Conservation (phyloP, 768 basidiomycete species). For the Mycena vulgaris region DNA sequence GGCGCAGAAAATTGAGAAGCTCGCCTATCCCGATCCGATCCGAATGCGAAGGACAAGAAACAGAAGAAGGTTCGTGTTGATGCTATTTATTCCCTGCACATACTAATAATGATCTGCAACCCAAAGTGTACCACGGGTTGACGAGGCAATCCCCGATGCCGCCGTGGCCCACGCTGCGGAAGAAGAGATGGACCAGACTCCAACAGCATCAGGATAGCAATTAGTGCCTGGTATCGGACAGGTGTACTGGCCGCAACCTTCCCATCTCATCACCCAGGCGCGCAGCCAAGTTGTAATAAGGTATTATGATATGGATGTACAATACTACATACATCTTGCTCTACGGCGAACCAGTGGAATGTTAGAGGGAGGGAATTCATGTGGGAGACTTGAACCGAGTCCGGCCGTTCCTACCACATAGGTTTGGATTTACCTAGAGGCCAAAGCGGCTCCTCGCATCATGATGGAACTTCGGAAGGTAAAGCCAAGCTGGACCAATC, state of each 20-base stretch:
- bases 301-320: slow-evolving; percentile 28
- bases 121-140: slow-evolving; percentile 77
- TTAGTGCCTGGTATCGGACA: neutral
- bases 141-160: slow-evolving; percentile 14
- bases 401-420: no score
- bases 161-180: slow-evolving; percentile 7
- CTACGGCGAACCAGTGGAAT: neutral
- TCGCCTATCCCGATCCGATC: slow-evolving; percentile 93
- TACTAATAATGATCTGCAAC: slow-evolving; percentile 55
- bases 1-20: slow-evolving; percentile 82
- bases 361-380: no score
- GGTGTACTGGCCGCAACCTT: no score
- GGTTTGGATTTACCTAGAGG: no score
- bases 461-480: no score
- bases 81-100: neutral
- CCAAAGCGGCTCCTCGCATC: no score
- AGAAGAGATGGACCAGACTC: slow-evolving; percentile 21
- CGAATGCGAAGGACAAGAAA: slow-evolving; percentile 71
- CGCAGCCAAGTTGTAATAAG: neutral
- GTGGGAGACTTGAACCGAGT: no score
- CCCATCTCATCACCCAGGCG: no score
- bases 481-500: no score
- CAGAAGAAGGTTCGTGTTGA: slow-evolving; percentile 71
- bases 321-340: slow-evolving; percentile 20
- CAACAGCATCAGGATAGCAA: slow-evolving; percentile 36